Base-by-base conservation (phyloP, 2,329 filamentous ascomycete species). In the Cyclaneusma minus region DNA sequence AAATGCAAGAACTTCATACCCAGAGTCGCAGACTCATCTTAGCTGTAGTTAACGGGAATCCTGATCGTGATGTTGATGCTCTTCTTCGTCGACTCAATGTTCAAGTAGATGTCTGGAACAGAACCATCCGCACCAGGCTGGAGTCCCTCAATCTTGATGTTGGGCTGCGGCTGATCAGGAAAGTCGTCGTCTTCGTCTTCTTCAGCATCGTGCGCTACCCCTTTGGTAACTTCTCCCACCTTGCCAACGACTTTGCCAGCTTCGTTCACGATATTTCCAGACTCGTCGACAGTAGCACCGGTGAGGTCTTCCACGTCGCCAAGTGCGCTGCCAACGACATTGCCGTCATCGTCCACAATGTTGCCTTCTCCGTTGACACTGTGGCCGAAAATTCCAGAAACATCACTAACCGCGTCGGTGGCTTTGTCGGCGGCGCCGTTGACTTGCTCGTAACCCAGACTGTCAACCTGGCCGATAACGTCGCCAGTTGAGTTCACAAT, bases 401-500 rank as follows among this genome's bases (percentile, higher is more conserved):
- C 14, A 15, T 10, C 18, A 26, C 24, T 16, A n/a, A 26, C 24
- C 18, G 24, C 13, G n/a, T n/a, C n/a, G n/a, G n/a, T n/a, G n/a
- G n/a, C n/a, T n/a, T n/a, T n/a, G n/a, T n/a, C n/a, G n/a, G n/a
- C n/a, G n/a, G n/a, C 42, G 16, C 42, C 42, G 38, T 45, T 44
- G 6, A 45, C 40, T 28, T 41, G 21, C 22, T 41, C 41, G 21
- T 45, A 44, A 24, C 44, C 38, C 30, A 44, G 41, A 32, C 43
- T 40, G 41, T 44, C 32, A 24, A 30, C 29, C 29, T 33, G 29
- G 19, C 24, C 24, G 12, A 13, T 13, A 6, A 11, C 16, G 5
- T 26, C 16, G 10, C 24, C 14, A 19, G 10, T 17, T 3, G 11
- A 15, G 6, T 24, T 11, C n/a, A n/a, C n/a, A n/a, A n/a, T n/a